Percentiles rank a stretch among this genome's conserved stretches.
Conservation (phyloP, 75 land plant species). For the Chamaecyparis obtusa region DNA sequence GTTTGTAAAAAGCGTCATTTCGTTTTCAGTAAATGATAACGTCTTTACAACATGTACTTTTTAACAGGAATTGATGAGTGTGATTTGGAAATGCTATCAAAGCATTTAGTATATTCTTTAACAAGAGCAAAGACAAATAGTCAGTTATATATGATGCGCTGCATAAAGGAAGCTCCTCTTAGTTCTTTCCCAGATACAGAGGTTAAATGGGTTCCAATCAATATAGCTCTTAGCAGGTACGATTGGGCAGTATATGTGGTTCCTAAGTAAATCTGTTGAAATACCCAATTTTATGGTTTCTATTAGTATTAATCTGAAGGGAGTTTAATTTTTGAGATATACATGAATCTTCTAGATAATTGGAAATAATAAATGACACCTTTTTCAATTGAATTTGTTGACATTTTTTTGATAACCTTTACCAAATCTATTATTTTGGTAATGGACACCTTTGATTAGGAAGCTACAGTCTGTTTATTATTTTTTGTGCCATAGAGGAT, state of each 20-base stretch:
- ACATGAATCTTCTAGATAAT: neutral
- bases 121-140: constrained; percentile 34
- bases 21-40: neutral
- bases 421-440: neutral
- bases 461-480: neutral
- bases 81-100: constrained; percentile 25
- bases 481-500: neutral
- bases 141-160: constrained; percentile 38
- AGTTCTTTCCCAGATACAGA: neutral
- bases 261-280: neutral
- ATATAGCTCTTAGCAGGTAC: constrained; percentile 39
- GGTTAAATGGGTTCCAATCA: constrained; percentile 24
- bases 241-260: neutral
- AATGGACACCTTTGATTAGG: neutral
- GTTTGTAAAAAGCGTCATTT: neutral
- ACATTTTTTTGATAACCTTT: neutral
- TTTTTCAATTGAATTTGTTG: neutral
- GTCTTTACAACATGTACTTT: neutral
- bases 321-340: neutral
- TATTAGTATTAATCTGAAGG: neutral
- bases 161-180: constrained; percentile 1
- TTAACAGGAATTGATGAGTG: constrained; percentile 32
- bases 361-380: neutral
- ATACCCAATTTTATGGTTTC: neutral
- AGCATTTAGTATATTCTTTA: constrained; percentile 34